Evolutionary conservation across 352 stramenopile species (phyloP).

Genomic region (Phytophthora pluvialis): DNA sequence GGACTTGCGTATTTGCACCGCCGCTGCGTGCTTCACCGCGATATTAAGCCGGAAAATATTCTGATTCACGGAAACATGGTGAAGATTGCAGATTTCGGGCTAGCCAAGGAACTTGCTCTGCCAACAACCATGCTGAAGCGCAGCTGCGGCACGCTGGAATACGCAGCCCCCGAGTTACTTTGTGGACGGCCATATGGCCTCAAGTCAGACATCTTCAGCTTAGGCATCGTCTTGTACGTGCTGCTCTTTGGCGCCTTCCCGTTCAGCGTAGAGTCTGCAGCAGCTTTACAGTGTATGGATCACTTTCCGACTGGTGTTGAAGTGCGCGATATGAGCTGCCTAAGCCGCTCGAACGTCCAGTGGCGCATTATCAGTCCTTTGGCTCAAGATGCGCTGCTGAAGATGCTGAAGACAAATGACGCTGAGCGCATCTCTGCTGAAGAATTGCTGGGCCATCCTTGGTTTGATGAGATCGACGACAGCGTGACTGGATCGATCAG

Average conservation of each 20-base stretch:
- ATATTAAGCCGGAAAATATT: constrained; percentile 88
- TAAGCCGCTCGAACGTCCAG: constrained; percentile 59
- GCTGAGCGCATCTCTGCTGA: constrained; percentile 66
- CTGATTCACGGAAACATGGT: constrained; percentile 70
- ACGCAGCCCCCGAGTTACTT: constrained; percentile 77
- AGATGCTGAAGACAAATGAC: constrained; percentile 60
- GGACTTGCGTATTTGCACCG: constrained; percentile 71
- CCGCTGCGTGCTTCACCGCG: constrained; percentile 69
- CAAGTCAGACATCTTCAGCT: constrained; percentile 81
- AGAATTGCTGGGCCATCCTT: constrained; percentile 67
- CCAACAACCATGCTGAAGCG: constrained; percentile 57
- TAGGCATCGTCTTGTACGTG: constrained; percentile 84
- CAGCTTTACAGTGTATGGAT: constrained; percentile 67
- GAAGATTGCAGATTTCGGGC: constrained; percentile 83
- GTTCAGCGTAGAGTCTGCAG: constrained; percentile 78
- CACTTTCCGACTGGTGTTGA: constrained; percentile 67
- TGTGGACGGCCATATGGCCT: constrained; percentile 70
- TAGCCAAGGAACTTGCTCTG: constrained; percentile 69
- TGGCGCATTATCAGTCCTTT: constrained; percentile 60
- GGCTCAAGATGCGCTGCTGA: constrained; percentile 67
- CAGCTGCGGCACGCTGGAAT: constrained; percentile 82
- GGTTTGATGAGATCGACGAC: constrained; percentile 50
- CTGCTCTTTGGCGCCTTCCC: constrained; percentile 81
- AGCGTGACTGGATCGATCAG: constrained; percentile 1
- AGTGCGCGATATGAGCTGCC: constrained; percentile 83